Conservation (phyloP, 1,139 yeast genomes). For the Sugiyamaella novakii region DNA sequence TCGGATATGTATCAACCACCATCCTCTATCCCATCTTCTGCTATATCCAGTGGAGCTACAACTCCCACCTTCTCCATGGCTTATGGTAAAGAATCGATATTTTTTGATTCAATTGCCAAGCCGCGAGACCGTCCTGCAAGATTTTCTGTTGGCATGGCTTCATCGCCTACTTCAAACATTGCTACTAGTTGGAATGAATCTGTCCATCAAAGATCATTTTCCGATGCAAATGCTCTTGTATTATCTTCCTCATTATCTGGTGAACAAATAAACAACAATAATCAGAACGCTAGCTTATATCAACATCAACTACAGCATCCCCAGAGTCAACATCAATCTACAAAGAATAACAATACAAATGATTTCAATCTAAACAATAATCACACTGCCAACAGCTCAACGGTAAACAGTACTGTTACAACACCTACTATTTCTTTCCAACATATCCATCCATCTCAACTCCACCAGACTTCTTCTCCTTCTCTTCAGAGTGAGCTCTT, state of each 20-base stretch:
- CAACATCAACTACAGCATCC: conserved; percentile 7
- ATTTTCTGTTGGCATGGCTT: conserved; percentile 21
- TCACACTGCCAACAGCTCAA: neutral
- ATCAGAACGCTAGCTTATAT: neutral
- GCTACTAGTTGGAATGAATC: conserved; percentile 12
- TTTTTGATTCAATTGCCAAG: conserved; percentile 19
- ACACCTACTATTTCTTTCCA: conserved; percentile 21
- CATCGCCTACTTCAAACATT: conserved; percentile 13
- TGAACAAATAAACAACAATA: conserved; percentile 9
- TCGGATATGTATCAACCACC: conserved; percentile 24
- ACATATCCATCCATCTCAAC: conserved; percentile 34
- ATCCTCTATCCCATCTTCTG: conserved; percentile 18
- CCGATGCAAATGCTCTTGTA: conserved; percentile 14
- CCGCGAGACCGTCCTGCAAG: conserved; percentile 19
- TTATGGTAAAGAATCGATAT: conserved; percentile 20
- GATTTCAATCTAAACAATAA: neutral
- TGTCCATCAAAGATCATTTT: conserved; percentile 7
- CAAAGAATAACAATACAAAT: neutral
- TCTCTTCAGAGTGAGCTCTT: conserved; percentile 17
- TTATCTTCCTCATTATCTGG: conserved; percentile 16
- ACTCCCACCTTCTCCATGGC: conserved; percentile 22
- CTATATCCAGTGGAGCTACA: conserved; percentile 22
- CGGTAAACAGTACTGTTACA: neutral
- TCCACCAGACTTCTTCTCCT: conserved; percentile 16
- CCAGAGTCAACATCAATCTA: neutral